Evolutionary conservation across 2,329 filamentous ascomycete species (phyloP), one percentile per base, ranked within the genome.

Genomic region (Phaeoacremonium minimum): DNA sequence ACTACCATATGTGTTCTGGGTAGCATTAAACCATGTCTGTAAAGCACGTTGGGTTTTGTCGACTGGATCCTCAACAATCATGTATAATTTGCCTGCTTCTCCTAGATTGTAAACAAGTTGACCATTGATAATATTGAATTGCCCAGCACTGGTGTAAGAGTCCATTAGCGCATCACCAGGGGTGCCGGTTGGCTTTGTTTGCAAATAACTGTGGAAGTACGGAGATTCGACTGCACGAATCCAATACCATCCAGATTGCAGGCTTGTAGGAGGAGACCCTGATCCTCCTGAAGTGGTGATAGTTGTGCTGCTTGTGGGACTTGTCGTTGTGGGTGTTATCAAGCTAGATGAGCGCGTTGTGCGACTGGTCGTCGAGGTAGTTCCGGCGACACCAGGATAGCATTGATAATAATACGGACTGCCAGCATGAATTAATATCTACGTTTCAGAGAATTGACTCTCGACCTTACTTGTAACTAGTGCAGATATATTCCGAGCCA

Each of bases 141-240:
- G 75, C 0, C 76, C 76, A 0, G 76, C 77, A 2, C 68, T 71
- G 6, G 60, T 68, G 55, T 69, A 64, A 41, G 61, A 64, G 32
- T 66, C 67, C 37, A 80, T 62, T 18, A 77, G 58, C 3, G 75
- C 75, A 17, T 60, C 56, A 8, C 71, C 70, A 2, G 70, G 54
- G 0, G 61, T 42, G 42, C 63, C 60, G 32, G 61, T 51, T 2
- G 68, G 64, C 22, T 59, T 56, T 7, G 69, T 69, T 55, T 75
- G 70, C 4, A 75, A 60, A 49, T 75, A 75, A 43, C 66, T 69
- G 58, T 74, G 71, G 53, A 68, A 80, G 55, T 80, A 79, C 26
- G 76, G 76, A 1, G 66, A 53, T 18, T 63, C 69, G 3, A 80
- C 75, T 1, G 70, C 74, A 7, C 76, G 71, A 46, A 80, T 72